Conservation (phyloP, 1,139 yeast genomes). For the Magnusiomyces suaveolens region DNA sequence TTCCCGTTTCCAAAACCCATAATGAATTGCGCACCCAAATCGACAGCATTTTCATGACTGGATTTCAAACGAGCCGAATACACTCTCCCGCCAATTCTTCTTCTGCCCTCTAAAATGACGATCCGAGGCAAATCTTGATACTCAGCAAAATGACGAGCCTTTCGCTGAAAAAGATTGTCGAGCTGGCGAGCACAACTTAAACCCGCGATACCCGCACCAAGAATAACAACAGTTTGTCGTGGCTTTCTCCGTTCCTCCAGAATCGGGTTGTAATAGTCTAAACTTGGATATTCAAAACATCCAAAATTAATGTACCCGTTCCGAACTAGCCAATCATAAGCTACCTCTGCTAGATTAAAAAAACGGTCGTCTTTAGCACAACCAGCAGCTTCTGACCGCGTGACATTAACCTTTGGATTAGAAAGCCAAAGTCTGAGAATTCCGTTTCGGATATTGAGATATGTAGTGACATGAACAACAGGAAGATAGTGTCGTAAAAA, state of each 20-base stretch:
- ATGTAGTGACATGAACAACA: constrained; percentile 35
- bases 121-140: constrained; percentile 36
- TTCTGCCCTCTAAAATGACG: constrained; percentile 34
- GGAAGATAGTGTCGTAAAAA: constrained; percentile 30
- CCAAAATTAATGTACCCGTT: constrained; percentile 39
- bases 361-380: constrained; percentile 36
- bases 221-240: constrained; percentile 32
- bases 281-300: constrained; percentile 30
- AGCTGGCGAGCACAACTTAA: constrained; percentile 38
- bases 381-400: constrained; percentile 38
- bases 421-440: constrained; percentile 37
- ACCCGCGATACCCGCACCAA: constrained; percentile 40
- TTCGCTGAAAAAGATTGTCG: constrained; percentile 31
- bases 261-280: constrained; percentile 14
- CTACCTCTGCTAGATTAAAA: constrained; percentile 36
- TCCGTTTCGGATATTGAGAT: constrained; percentile 36
- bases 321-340: constrained; percentile 37
- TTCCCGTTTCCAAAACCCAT: constrained; percentile 38
- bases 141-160: constrained; percentile 29
- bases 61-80: constrained; percentile 32
- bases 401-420: constrained; percentile 36
- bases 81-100: constrained; percentile 38
- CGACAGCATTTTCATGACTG: constrained; percentile 27
- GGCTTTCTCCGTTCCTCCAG: constrained; percentile 28
- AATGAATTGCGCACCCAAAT: constrained; percentile 37